phyloP scores from a whole-genome alignment of 2,329 filamentous ascomycete species.

The Nigrospora sphaerica region DNA sequence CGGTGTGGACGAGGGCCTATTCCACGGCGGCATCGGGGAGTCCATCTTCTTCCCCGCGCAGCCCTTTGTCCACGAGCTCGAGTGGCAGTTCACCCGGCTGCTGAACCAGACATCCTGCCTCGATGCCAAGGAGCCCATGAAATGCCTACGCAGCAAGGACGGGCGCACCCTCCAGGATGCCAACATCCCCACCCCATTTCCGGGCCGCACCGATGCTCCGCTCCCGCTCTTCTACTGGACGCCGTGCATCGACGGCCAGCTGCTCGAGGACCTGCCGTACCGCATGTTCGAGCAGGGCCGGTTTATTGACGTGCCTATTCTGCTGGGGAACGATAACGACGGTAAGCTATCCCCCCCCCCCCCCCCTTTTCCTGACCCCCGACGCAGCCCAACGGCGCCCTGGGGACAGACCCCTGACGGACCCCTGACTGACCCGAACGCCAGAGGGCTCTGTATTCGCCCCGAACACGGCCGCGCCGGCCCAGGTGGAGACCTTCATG shows the following conservation, averaged over 20 bases:
- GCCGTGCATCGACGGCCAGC: constrained; percentile 40
- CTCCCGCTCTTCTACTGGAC: constrained; percentile 41
- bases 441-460: constrained; percentile 41
- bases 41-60: constrained; percentile 44
- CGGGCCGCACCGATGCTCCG: constrained; percentile 21
- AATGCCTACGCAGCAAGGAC: constrained; percentile 32
- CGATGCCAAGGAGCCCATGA: constrained; percentile 22
- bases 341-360: constrained; percentile 20
- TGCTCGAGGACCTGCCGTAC: constrained; percentile 35
- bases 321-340: constrained; percentile 36
- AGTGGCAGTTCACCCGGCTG: constrained; percentile 38
- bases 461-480: constrained; percentile 24
- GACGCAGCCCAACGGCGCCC: too few relatives aligned
- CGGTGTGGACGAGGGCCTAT: constrained; percentile 34
- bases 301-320: constrained; percentile 35
- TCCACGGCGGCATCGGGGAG: constrained; percentile 37
- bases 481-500: constrained; percentile 31
- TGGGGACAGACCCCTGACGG: too few relatives aligned
- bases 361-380: not conserved
- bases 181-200: constrained; percentile 33
- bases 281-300: constrained; percentile 28
- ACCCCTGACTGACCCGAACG: constrained; percentile 1
- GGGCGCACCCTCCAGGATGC: constrained; percentile 28
- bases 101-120: constrained; percentile 27
- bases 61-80: constrained; percentile 32